Base-by-base conservation (phyloP, 1,284 basidiomycete genomes). In the Cutaneotrichosporon cutaneum region DNA sequence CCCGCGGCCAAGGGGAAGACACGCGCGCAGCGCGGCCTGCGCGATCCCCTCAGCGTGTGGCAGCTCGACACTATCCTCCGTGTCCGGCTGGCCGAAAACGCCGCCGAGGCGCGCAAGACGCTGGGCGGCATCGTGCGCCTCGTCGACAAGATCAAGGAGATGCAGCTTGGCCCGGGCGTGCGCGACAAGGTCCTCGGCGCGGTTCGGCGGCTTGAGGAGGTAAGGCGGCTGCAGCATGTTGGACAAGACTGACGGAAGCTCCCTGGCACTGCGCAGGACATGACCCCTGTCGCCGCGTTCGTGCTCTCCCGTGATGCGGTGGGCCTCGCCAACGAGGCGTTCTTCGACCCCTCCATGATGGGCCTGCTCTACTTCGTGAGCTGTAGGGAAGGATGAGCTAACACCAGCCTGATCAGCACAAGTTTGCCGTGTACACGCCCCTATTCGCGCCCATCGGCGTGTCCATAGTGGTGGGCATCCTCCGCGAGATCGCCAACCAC, bases 341-440 rank as follows among this genome's bases (percentile, higher is more conserved):
- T 98, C 82, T 99, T 96, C 81, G 92, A 94, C 76, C 96, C 94
- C 0, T 89, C 88, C 36, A 98, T 99, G 94, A 82, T 99, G 69
- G 94, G 90, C 7, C 79, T 97, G 72, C 83, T 99, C 26, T 99
- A 99, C 78, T 99, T 99, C 79, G 82, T 82, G 16, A 42, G 57
- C 35, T 58, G 6, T 39, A 21, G 13, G 2, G 3, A 6, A 11
- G 33, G 2, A 6, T 30, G 5, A 24, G 30, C 16, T 54, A 27
- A 50, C 60, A 18, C 24, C 68, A 82, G 82, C 94, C 94, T 26
- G 88, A 91, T 27, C 93, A 96, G 74, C 94, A 96, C 82, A 95
- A 90, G 75, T 92, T 93, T 75, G 93, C 93, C 1, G 90, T 97
- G 4, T 96, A 96, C 76, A 89, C 90, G 0, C 94, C 94, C 0